phyloP scores from a whole-genome alignment of 2,329 filamentous ascomycete genomes.

The Talaromyces sp. region DNA sequence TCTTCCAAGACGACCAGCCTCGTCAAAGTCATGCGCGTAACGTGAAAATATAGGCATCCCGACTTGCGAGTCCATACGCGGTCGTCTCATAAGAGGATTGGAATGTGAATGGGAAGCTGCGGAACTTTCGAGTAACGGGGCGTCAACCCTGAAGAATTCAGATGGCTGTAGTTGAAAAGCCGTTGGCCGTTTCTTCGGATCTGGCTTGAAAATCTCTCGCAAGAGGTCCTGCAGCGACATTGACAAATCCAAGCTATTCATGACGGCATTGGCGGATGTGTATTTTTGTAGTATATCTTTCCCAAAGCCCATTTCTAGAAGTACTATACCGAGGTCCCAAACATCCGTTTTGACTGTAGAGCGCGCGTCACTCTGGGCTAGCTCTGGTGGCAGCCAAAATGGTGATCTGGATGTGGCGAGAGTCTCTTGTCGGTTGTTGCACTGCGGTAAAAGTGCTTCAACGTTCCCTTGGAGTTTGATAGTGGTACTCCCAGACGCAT shows the following conservation, averaged over 20 bases:
- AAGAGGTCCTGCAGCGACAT: slow-evolving; percentile 74
- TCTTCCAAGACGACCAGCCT: slow-evolving; percentile 82
- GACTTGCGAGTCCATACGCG: slow-evolving; percentile 61
- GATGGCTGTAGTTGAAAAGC: slow-evolving; percentile 68
- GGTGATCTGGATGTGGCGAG: slow-evolving; percentile 64
- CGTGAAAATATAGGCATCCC: slow-evolving; percentile 60
- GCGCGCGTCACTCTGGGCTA: slow-evolving; percentile 55
- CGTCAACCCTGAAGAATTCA: slow-evolving; percentile 43
- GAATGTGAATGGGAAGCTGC: slow-evolving; percentile 40
- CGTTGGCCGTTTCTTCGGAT: slow-evolving; percentile 77
- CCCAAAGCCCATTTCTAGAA: slow-evolving; percentile 92
- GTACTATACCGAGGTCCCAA: slow-evolving; percentile 90
- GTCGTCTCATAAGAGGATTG: slow-evolving; percentile 47
- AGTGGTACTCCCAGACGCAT: slow-evolving; percentile 62
- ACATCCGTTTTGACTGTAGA: slow-evolving; percentile 76
- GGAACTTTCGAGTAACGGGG: slow-evolving; percentile 35
- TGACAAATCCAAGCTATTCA: slow-evolving; percentile 68
- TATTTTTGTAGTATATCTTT: slow-evolving; percentile 71
- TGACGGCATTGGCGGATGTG: slow-evolving; percentile 70
- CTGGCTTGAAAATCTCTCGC: slow-evolving; percentile 75
- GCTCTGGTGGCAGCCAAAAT: slow-evolving; percentile 80
- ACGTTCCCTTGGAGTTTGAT: slow-evolving; percentile 54
- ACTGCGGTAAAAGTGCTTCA: slow-evolving; percentile 48
- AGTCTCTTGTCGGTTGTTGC: slow-evolving; percentile 42
- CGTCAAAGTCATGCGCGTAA: slow-evolving; percentile 84